Base-by-base conservation (phyloP, 2,329 filamentous ascomycete species). In the Incumbomyces delicatus region DNA sequence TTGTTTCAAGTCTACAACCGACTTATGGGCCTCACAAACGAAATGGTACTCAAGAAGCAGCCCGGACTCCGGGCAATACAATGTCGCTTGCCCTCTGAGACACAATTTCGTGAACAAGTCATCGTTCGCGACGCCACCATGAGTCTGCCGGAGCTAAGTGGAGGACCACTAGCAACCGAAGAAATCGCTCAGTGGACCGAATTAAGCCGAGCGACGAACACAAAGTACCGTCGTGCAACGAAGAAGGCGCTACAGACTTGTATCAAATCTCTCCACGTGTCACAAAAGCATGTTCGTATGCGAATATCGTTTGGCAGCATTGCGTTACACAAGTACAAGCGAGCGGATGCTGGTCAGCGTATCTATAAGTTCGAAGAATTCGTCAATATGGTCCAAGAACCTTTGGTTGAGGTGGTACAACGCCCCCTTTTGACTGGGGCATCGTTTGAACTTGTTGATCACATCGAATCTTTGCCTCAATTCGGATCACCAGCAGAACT, bases 261-360 rank as follows among this genome's bases (percentile, higher is more conserved):
- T 13, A 53, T 69, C 16, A 57, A 57, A 27, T 57, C 57, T 7
- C 53, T 66, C 41, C 54, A 58, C 4, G 60, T 60, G 37, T 56
- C 64, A 14, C 57, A 60, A 41, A 61, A 63, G 22, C 60, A 64
- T 47, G 49, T 67, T 30, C 63, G 64, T 10, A 66, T 71, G 64
- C 61, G 68, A 33, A 60, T 67, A 2, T 65, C 65, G 18, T 62
- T 71, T 40, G 68, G 68, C 3, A 58, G 61, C 2, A 65, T 71
- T 45, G 57, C 65, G 2, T 58, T 71, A 18, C 58, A 63, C 8
- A 53, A 61, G 11, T 70, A 64, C 44, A 59, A 60, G 12, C 43
- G 50, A 14, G 60, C 64, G 1, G 42, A 53, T 2, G 51, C 61
- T 29, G 53, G 50, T 10, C 57, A 54, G 30, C 18, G 49, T 4